phyloP scores from a whole-genome alignment of 352 stramenopile species.

The Globisporangium solare region DNA sequence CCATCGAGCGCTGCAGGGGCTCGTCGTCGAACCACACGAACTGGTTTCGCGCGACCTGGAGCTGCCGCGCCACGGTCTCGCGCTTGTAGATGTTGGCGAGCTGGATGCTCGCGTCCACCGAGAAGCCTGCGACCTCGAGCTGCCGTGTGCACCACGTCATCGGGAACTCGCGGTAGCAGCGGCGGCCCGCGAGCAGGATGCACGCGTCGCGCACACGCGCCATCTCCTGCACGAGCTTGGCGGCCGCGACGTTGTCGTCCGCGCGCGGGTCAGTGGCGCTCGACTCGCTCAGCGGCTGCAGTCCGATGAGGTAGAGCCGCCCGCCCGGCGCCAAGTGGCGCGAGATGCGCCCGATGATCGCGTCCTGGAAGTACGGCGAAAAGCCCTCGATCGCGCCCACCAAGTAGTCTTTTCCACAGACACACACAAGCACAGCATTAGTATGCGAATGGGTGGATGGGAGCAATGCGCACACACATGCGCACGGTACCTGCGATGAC shows the following conservation, averaged over 20 bases:
- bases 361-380: slow-evolving; percentile 78
- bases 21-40: slow-evolving; percentile 31
- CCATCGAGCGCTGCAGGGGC: slow-evolving; percentile 11
- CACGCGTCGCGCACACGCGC: slow-evolving; percentile 82
- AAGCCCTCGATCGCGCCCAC: slow-evolving; percentile 92
- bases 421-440: background rate
- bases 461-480: too few species aligned
- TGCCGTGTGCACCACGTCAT: slow-evolving; percentile 86
- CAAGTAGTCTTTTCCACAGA: slow-evolving; percentile 74
- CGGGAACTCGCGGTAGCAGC: slow-evolving; percentile 90
- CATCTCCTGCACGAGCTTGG: slow-evolving; percentile 56
- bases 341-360: slow-evolving; percentile 59
- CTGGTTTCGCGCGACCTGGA: slow-evolving; percentile 86
- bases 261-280: slow-evolving; percentile 12
- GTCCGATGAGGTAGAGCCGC: slow-evolving; percentile 85
- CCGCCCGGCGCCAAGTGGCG: slow-evolving; percentile 74
- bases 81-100: slow-evolving; percentile 89
- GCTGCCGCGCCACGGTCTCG: slow-evolving; percentile 80
- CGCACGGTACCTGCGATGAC: slow-evolving; percentile 54
- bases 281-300: slow-evolving; percentile 83
- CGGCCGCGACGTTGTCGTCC: slow-evolving; percentile 26
- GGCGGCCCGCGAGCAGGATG: slow-evolving; percentile 82
- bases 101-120: slow-evolving; percentile 42
- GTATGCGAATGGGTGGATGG: background rate
- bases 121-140: slow-evolving; percentile 46